Conservation (phyloP, 192 early-diverging fungal species). For the Oehlia diaphana region DNA sequence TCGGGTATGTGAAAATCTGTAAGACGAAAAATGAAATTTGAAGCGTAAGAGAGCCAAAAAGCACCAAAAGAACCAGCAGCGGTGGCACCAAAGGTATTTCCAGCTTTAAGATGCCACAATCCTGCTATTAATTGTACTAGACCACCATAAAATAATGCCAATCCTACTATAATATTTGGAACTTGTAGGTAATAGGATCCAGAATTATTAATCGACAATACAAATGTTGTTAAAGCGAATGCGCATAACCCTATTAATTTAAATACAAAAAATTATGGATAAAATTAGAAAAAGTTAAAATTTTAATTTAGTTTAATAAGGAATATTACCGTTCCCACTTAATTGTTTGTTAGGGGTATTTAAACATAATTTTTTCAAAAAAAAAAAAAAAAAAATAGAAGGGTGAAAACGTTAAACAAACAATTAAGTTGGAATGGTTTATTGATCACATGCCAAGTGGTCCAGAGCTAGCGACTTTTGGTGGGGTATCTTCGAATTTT, state of each 20-base stretch:
- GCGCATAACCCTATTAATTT: conserved; percentile 43
- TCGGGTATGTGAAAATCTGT: conserved; percentile 2
- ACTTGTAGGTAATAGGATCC: conserved; percentile 59
- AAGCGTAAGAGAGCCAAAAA: conserved; percentile 67
- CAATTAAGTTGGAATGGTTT: too few species aligned
- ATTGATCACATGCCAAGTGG: conserved; percentile 42
- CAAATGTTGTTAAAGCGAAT: conserved; percentile 68
- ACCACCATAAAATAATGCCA: conserved; percentile 77
- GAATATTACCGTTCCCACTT: too few species aligned
- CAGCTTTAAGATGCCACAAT: conserved; percentile 78
- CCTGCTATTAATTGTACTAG: conserved; percentile 74
- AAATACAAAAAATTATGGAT: neutral
- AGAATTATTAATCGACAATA: conserved; percentile 67
- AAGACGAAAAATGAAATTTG: conserved; percentile 44
- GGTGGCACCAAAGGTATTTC: conserved; percentile 84
- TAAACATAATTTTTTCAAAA: too few species aligned
- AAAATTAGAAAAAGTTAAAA: neutral
- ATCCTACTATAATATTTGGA: conserved; percentile 59
- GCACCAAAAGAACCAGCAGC: conserved; percentile 69
- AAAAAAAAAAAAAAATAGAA: too few species aligned
- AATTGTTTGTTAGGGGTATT: too few species aligned
- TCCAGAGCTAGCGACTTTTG: conserved; percentile 56
- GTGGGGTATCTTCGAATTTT: conserved; percentile 6
- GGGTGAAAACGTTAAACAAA: too few species aligned
- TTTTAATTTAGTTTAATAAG: neutral